Evolutionary conservation across 805 yeast genomes (phyloP).

Genomic region (Starmerella floris): DNA sequence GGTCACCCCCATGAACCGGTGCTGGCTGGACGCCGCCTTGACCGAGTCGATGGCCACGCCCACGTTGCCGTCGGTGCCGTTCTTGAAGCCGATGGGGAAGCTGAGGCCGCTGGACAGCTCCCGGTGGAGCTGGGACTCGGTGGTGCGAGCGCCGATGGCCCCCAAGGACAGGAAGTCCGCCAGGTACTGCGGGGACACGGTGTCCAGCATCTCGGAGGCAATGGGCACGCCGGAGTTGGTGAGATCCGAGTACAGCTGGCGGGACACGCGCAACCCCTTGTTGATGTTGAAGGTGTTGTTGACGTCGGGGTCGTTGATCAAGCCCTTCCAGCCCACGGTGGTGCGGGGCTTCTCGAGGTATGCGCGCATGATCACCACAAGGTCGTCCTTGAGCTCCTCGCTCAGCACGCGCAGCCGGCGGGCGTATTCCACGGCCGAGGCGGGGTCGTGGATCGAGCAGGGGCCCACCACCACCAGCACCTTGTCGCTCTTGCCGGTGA

Average conservation of each 20-base stretch:
- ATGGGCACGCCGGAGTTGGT: constrained; percentile 76
- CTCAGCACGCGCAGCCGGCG: constrained; percentile 49
- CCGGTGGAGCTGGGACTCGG: constrained; percentile 95
- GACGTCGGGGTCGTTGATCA: constrained; percentile 91
- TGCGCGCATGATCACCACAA: constrained; percentile 88
- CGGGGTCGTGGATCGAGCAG: constrained; percentile 88
- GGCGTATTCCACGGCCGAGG: constrained; percentile 82
- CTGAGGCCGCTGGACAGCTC: constrained; percentile 94
- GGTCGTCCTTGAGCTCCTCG: constrained; percentile 59
- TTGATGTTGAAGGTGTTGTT: constrained; percentile 87
- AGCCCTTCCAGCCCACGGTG: constrained; percentile 98
- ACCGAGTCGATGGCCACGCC: constrained; percentile 91
- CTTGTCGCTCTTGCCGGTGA: constrained; percentile 68
- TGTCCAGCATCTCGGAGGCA: constrained; percentile 96
- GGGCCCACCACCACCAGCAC: constrained; percentile 86
- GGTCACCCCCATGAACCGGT: constrained; percentile 94
- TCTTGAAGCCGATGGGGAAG: constrained; percentile 98
- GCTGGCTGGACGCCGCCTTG: constrained; percentile 79
- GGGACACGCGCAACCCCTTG: constrained; percentile 78
- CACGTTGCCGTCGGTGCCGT: constrained; percentile 93
- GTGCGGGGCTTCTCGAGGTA: constrained; percentile 97
- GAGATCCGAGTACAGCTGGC: constrained; percentile 71
- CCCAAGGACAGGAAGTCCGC: constrained; percentile 86
- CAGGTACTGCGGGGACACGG: constrained; percentile 91
- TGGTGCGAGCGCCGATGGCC: constrained; percentile 98